phyloP scores from a whole-genome alignment of 2,329 filamentous ascomycete genomes.

The Venturia nashicola region DNA sequence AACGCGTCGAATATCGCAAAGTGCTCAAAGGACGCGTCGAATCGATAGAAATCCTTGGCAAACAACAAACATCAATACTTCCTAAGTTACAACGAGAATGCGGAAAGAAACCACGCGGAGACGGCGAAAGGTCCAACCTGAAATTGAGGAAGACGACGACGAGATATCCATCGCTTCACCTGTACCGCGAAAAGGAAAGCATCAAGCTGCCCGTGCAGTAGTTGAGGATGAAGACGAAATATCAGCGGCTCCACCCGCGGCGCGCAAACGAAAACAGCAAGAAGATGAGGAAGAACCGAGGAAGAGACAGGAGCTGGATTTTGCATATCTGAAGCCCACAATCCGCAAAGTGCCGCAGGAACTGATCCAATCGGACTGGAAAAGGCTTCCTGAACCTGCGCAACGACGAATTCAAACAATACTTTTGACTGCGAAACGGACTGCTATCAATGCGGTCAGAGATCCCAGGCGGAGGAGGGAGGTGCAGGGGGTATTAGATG shows the following conservation, averaged over 20 bases:
- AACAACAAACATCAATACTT: background rate
- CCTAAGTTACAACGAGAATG: background rate
- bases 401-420: slow-evolving; percentile 44
- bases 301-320: background rate
- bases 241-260: background rate
- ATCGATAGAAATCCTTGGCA: background rate
- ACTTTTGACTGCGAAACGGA: slow-evolving; percentile 46
- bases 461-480: slow-evolving; percentile 35
- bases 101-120: background rate
- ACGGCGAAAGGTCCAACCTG: background rate
- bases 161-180: background rate
- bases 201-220: background rate
- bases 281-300: background rate
- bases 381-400: slow-evolving; percentile 41
- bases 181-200: background rate
- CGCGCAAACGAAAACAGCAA: background rate
- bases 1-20: background rate
- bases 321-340: slow-evolving; percentile 19
- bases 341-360: slow-evolving; percentile 25
- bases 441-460: slow-evolving; percentile 46
- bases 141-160: background rate
- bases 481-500: slow-evolving; percentile 43
- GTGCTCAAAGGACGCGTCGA: background rate
- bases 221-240: background rate
- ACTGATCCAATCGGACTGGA: slow-evolving; percentile 33